Evolutionary conservation across 1,284 basidiomycete genomes (phyloP).

Genomic region (Trichosporon sp.): DNA sequence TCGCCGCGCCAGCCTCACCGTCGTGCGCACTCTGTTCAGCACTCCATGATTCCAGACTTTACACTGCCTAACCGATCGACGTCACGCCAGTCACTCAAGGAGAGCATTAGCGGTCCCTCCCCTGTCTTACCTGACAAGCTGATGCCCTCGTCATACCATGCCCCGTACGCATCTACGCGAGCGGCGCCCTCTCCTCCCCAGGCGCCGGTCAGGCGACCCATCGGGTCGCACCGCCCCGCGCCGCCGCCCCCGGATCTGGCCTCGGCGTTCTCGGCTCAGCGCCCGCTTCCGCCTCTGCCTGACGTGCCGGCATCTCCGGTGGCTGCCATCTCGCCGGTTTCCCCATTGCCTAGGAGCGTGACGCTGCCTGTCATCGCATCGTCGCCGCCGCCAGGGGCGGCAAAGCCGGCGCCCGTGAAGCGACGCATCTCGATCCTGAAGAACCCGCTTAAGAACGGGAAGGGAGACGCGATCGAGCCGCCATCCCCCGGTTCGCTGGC

Average conservation of each 20-base stretch:
- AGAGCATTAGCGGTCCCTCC: not conserved
- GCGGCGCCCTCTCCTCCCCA: not conserved
- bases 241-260: not conserved
- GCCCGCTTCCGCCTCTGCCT: not conserved
- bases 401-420: not conserved
- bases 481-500: not conserved
- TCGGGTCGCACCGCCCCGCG: not conserved
- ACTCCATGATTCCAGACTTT: slow-evolving; percentile 2
- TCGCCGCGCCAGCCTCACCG: not conserved
- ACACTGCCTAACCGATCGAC: not conserved
- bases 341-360: not conserved
- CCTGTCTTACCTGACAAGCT: not conserved
- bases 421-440: not conserved
- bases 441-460: not conserved
- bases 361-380: not conserved
- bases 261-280: not conserved
- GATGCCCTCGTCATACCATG: not conserved
- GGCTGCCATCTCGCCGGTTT: not conserved
- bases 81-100: not conserved
- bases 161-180: not conserved
- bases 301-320: not conserved
- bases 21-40: not conserved
- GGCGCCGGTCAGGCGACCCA: not conserved
- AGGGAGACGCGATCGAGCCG: not conserved
- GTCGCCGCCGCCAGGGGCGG: not conserved